A percentile compares a stretch with the other conserved stretches of the same genome.
phyloP scores from a whole-genome alignment of 257 asterid genomes.

The Solanum sejunctum region DNA sequence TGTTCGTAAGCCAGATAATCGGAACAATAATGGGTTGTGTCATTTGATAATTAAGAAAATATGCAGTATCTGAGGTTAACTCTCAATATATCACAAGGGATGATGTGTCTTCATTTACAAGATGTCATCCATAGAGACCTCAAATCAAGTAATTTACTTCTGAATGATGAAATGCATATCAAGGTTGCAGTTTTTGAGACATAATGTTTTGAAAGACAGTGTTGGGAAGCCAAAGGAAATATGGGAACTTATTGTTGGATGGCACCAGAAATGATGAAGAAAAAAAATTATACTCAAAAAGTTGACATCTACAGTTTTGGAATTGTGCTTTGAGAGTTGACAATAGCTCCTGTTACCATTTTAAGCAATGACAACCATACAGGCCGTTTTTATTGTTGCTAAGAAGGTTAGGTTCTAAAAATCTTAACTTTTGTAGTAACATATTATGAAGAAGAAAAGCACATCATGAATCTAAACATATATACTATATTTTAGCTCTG shows the following conservation, averaged over 20 bases:
- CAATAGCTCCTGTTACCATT: slow-evolving; percentile 59
- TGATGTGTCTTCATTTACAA: slow-evolving; percentile 66
- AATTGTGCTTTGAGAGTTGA: slow-evolving; percentile 76
- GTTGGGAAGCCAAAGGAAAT: slow-evolving; percentile 10
- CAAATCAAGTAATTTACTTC: slow-evolving; percentile 70
- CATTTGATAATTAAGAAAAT: background rate
- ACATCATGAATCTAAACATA: too few relatives aligned
- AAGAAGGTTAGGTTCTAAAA: slow-evolving; percentile 35
- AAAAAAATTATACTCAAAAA: slow-evolving; percentile 50
- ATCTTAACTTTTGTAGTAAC: too few relatives aligned
- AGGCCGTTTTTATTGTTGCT: slow-evolving; percentile 70
- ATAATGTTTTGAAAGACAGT: slow-evolving; percentile 60
- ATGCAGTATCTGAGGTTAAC: slow-evolving; percentile 28
- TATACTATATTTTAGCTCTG: too few relatives aligned
- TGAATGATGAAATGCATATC: slow-evolving; percentile 58
- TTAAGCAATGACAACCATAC: slow-evolving; percentile 70
- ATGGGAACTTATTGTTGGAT: too few relatives aligned
- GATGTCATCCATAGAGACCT: slow-evolving; percentile 30
- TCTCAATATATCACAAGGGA: slow-evolving; percentile 68
- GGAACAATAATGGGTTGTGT: slow-evolving; percentile 57
- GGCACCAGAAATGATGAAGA: too few relatives aligned
- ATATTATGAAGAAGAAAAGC: too few relatives aligned
- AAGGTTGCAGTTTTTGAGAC: slow-evolving; percentile 85
- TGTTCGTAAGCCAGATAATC: slow-evolving; percentile 9
- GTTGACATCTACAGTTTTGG: slow-evolving; percentile 85